Percentiles rank a stretch among this genome's conserved stretches.
Conservation (phyloP, 306 rosid species). For the Lathyrus aphaca region DNA sequence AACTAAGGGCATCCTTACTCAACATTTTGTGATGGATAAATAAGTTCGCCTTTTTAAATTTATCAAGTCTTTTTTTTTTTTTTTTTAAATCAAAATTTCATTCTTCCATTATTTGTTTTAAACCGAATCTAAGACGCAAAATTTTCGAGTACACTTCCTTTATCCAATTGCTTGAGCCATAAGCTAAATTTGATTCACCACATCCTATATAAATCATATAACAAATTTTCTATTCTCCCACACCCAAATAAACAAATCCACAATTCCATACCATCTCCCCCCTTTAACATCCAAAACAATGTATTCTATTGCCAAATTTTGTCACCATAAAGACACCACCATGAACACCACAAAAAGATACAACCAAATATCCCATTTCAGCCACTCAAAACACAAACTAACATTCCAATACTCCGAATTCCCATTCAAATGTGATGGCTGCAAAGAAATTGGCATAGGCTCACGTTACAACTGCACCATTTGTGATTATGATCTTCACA, state of each 20-base stretch:
- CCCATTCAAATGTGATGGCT: slow-evolving; percentile 94
- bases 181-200: slow-evolving; percentile 47
- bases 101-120: background rate
- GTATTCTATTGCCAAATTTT: slow-evolving; percentile 32
- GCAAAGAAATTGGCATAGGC: slow-evolving; percentile 92
- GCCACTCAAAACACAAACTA: slow-evolving; percentile 81
- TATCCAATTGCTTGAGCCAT: slow-evolving; percentile 50
- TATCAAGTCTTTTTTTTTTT: no score
- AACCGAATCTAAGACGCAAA: background rate
- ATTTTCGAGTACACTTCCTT: slow-evolving; percentile 13
- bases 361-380: slow-evolving; percentile 78
- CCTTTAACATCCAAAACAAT: slow-evolving; percentile 30
- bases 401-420: slow-evolving; percentile 72
- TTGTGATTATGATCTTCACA: slow-evolving; percentile 89
- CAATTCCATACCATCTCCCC: background rate
- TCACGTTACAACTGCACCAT: slow-evolving; percentile 69
- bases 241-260: background rate
- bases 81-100: background rate
- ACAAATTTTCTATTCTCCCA: slow-evolving; percentile 3
- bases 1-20: no score
- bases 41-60: no score
- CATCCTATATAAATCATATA: slow-evolving; percentile 19
- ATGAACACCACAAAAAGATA: slow-evolving; percentile 44
- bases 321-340: slow-evolving; percentile 27
- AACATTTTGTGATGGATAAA: no score